Base-by-base conservation (phyloP, 176 grass and related monocot species). In the Hordeum vulgare region DNA sequence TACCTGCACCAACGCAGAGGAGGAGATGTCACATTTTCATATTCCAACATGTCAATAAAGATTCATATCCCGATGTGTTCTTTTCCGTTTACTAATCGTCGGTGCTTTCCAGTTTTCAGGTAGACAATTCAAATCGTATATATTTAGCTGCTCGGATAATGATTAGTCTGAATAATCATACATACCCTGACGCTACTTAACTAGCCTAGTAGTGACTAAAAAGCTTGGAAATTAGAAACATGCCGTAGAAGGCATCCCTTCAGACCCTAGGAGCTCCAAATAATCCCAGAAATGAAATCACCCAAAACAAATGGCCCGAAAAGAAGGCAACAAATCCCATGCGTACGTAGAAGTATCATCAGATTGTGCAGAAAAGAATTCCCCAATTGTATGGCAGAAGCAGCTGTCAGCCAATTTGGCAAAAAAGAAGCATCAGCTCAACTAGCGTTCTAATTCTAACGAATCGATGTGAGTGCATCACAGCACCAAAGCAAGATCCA, bases 81-180 rank as follows among this genome's bases (percentile, higher is more conserved):
- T 11, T 83, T 15, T 26, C 2, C 26, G 10, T 51, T 68, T 49
- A n/a, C 60, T 47, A 49, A 79, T 79, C 25, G 9, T 31, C 14
- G 11, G 26, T 29, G 14, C 20, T 76, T 58, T 2, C 54, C 58
- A 76, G 21, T 23, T 79, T 72, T 41, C 37, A 37, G 20, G 15
- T 68, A 34, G 61, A 78, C 44, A 27, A 74, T 73, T 41, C 17
- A 81, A 53, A 77, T 76, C 40, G 71, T 31, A 81, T 10, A 81
- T 31, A 77, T 7, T 47, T 39, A 81, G 8, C 49, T 81, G 28
- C 40, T 23, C 11, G 59, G 35, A 78, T 74, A 78, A 37, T 73
- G 65, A 90, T 60, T 74, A 90, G 29, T 37, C 45, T 56, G 41
- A 77, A 82, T 39, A 45, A 66, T 82, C 73, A 29, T 61, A 56